Evolutionary conservation across 2,329 filamentous ascomycete genomes (phyloP), one percentile per base, ranked within the genome.

Genomic region (Alternaria panax): DNA sequence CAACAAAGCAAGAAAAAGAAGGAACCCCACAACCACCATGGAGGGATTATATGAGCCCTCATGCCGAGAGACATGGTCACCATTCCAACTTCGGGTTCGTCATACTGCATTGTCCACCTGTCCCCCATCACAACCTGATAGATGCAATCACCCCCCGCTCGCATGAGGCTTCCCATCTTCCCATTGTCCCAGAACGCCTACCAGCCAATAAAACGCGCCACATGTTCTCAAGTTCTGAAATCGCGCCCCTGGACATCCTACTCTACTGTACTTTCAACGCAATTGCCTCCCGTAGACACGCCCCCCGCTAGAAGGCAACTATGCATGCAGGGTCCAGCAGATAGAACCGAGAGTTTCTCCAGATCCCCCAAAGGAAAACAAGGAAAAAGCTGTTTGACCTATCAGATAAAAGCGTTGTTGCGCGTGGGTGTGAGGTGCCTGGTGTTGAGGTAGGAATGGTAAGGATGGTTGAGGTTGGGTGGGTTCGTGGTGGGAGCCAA

Each of bases 21-120:
- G 28, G 62, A 61, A 45, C 52, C 41, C 59, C 58, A 60, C 51
- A 30, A 25, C 16, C 22, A 51, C 51, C 11, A 59, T 59, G 50
- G 63, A 64, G 64, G 58, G 64, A 64, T 75, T 75, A 74, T 71
- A 75, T 72, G 67, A 68, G 53, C 16, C 24, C 18, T 54, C 59
- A 45, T 67, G 64, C 62, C 64, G 60, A 68, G 63, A 36, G 32
- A 36, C 32, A n/a, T 36, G 32, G 32, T 56, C 59, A 66, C 64
- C 63, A 63, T 70, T 70, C 74, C 75, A 73, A 75, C 63, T 69
- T 76, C 71, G 74, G 67, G 67, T 69, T 75, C 68, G 72, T 71
- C 68, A 72, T 62, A 36, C 57, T 72, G 73, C 74, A 75, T 55
- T 55, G 58, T 62, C 69, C 72, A 73, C 70, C 73, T 78, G 74